Evolutionary conservation across 2,329 filamentous ascomycete species (phyloP), one percentile per base, ranked within the genome.

Genomic region (Ophiostoma montium): DNA sequence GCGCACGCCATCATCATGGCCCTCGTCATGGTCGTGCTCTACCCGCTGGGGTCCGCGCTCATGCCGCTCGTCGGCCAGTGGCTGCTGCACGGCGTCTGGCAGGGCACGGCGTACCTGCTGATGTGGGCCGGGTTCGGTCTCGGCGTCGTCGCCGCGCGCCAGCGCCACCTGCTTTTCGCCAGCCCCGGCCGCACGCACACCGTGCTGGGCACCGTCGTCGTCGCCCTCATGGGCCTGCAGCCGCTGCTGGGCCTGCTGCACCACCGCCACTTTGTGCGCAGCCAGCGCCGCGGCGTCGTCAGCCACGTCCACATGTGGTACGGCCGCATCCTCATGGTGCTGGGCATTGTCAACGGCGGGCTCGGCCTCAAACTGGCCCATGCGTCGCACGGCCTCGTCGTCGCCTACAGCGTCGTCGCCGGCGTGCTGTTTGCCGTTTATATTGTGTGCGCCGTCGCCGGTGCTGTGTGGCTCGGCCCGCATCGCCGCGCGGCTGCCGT

Each of bases 271-370:
- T 82, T 67, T 60, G 56, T 68, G 50, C 68, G 67, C 58, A 60
- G 70, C 48, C 62, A 68, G 47, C 41, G 57, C 23, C 74, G 78
- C 33, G 71, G 71, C 7, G 15, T 65, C 36, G 58, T 80, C 53
- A 78, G 75, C 54, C 63, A 80, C 54, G 58, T 66, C 1, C 80
- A 84, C 58, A 72, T 80, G 55, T 82, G 76, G 76, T 78, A 71
- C 57, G 80, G 80, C 12, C 71, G 79, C 16, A 56, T 65, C 1
- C 60, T 82, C 39, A 74, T 84, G 54, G 49, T 74, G 16, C 59
- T 82, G 3, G 79, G 76, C 23, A 67, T 82, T 41, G 60, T 82
- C 56, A 83, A 83, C 56, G 80, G 79, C 49, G 80, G 78, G 0
- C 61, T 83, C 4, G 80, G 80, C 3, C 63, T 84, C 27, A 53